A percentile compares a stretch with the other conserved stretches of the same genome.
Conservation (phyloP, 2,329 filamentous ascomycete species). For the Lasiodiplodia hormozganensis region DNA sequence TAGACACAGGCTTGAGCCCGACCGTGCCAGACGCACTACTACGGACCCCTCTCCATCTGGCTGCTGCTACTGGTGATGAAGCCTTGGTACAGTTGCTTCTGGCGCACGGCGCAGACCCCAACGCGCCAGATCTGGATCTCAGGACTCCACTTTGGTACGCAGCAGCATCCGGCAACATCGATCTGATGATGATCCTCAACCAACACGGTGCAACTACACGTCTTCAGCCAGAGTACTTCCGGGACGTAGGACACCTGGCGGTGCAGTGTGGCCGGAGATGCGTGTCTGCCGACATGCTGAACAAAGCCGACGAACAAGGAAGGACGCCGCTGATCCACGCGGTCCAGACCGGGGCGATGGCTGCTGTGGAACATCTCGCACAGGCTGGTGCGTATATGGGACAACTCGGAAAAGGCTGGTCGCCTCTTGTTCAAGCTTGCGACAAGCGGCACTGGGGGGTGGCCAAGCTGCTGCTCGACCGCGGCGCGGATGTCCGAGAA, state of each 20-base stretch:
- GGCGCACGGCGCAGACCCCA: neutral
- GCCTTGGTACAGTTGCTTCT: slow-evolving; percentile 5
- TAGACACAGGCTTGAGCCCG: neutral
- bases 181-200: neutral
- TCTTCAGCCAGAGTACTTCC: neutral
- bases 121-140: slow-evolving; percentile 13
- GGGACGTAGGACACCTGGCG: slow-evolving; percentile 1
- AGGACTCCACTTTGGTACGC: neutral
- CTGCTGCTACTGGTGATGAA: neutral
- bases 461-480: neutral
- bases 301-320: neutral
- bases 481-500: neutral
- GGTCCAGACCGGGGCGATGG: neutral
- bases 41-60: slow-evolving; percentile 4
- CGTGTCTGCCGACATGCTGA: slow-evolving; percentile 7
- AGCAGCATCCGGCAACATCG: neutral
- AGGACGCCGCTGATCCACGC: slow-evolving; percentile 11
- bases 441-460: slow-evolving; percentile 12
- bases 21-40: slow-evolving; percentile 5
- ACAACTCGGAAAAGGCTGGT: neutral
- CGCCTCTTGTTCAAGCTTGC: slow-evolving; percentile 9
- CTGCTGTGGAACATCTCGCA: neutral
- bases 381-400: neutral
- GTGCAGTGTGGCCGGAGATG: slow-evolving; percentile 13
- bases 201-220: neutral